These are phyloP conservation scores for Astathelohania contejeani DNA, from an alignment of 371 early-diverging fungal species.

Conservation along the genomic window DNA sequence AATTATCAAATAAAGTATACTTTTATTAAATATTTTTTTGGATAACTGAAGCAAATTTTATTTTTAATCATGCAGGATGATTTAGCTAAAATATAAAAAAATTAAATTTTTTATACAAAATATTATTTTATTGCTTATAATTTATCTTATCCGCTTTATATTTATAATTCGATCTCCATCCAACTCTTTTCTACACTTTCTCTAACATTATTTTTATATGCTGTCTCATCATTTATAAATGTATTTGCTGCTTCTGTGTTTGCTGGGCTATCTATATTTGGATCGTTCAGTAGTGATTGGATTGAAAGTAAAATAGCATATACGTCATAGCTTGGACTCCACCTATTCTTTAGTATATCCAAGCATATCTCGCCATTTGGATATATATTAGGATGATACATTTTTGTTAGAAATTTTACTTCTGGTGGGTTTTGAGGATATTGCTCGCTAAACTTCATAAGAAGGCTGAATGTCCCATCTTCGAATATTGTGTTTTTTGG, in stretches of 20 bases:
- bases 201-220: conserved; percentile 73
- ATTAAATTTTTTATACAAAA: too few species aligned
- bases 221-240: conserved; percentile 72
- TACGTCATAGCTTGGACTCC: conserved; percentile 92
- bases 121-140: too few species aligned
- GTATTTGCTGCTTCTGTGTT: conserved; percentile 89
- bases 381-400: conserved; percentile 98
- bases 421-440: conserved; percentile 96
- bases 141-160: too few species aligned
- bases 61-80: too few species aligned
- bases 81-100: too few species aligned
- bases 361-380: conserved; percentile 91
- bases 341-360: conserved; percentile 90
- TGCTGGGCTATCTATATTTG: conserved; percentile 88
- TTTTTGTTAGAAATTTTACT: conserved; percentile 78
- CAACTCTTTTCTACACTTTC: conserved; percentile 80
- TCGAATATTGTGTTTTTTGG: conserved; percentile 92
- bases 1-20: too few species aligned
- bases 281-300: conserved; percentile 87
- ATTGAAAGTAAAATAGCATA: conserved; percentile 82
- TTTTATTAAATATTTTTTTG: too few species aligned
- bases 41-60: too few species aligned
- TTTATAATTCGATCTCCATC: conserved; percentile 51
- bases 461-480: conserved; percentile 90
- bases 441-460: conserved; percentile 79